A percentile compares a stretch with the other conserved stretches of the same genome.
phyloP scores from a whole-genome alignment of 805 yeast genomes.

The Myxozyma melibiosi region DNA sequence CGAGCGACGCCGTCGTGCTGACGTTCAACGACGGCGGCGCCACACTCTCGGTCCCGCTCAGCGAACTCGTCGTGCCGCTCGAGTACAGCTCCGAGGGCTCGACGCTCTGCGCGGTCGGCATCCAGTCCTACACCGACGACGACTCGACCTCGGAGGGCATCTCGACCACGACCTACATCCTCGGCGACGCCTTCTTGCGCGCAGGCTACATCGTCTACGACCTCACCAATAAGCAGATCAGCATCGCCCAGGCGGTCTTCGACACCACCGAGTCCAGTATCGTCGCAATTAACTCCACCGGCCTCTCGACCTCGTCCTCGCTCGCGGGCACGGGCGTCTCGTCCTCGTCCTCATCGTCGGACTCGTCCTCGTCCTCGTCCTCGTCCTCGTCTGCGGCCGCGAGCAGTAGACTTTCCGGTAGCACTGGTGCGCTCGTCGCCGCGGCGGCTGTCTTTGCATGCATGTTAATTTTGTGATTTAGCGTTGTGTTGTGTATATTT shows the following conservation, averaged over 20 bases:
- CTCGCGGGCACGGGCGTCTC: conserved; percentile 13
- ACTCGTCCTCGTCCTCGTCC: neutral
- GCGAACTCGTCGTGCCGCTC: conserved; percentile 34
- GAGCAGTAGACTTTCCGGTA: neutral
- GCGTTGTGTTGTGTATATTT: neutral
- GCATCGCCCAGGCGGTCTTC: conserved; percentile 54
- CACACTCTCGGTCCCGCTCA: conserved; percentile 50
- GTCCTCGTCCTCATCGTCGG: conserved; percentile 1
- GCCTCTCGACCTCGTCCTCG: conserved; percentile 16
- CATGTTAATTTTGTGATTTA: neutral
- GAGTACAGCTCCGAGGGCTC: conserved; percentile 30
- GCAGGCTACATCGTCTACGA: conserved; percentile 68
- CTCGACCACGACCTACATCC: conserved; percentile 36
- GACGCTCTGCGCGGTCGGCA: conserved; percentile 36
- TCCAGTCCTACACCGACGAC: conserved; percentile 19
- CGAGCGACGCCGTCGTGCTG: conserved; percentile 44
- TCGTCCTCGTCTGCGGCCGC: neutral
- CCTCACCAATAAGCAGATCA: conserved; percentile 57
- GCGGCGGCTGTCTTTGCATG: neutral
- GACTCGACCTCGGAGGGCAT: conserved; percentile 13
- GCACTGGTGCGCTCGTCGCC: neutral
- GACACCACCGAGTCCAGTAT: conserved; percentile 18
- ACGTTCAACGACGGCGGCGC: conserved; percentile 52
- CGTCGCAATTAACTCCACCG: conserved; percentile 24
- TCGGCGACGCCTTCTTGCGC: conserved; percentile 63